Evolutionary conservation across 768 basidiomycete species (phyloP).

Genomic region (Podaxis rugospora): DNA sequence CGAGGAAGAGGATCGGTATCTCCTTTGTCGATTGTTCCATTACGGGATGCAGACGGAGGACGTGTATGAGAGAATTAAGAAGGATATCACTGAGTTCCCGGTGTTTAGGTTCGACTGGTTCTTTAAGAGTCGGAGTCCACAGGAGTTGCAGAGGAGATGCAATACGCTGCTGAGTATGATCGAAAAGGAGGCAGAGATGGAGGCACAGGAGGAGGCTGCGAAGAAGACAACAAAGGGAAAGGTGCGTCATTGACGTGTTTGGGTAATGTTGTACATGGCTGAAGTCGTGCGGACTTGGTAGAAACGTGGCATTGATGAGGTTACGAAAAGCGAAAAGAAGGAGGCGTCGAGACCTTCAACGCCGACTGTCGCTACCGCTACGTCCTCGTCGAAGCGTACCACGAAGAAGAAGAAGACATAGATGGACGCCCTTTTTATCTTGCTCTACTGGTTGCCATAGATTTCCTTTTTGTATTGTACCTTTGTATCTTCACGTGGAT

Average conservation of each 20-base stretch:
- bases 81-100: constrained; percentile 94
- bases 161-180: constrained; percentile 87
- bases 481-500: background rate
- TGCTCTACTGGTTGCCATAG: background rate
- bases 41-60: constrained; percentile 89
- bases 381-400: constrained; percentile 50
- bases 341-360: constrained; percentile 57
- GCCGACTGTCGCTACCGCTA: constrained; percentile 35
- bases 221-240: constrained; percentile 61
- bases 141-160: constrained; percentile 85
- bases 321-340: constrained; percentile 43
- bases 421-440: background rate
- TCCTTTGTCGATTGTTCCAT: constrained; percentile 83
- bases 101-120: constrained; percentile 99
- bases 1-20: constrained; percentile 96
- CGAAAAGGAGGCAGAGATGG: constrained; percentile 81
- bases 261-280: background rate
- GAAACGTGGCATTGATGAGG: constrained; percentile 74
- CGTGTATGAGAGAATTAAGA: constrained; percentile 92
- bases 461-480: background rate
- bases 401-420: constrained; percentile 66
- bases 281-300: constrained; percentile 19
- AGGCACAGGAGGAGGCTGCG: constrained; percentile 64
- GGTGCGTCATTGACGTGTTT: constrained; percentile 32
- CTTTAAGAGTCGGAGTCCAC: constrained; percentile 88